Evolutionary conservation across 495 filamentous ascomycete genomes (phyloP), one percentile per base, ranked within the genome.

Genomic region (Tuber aestivum): DNA sequence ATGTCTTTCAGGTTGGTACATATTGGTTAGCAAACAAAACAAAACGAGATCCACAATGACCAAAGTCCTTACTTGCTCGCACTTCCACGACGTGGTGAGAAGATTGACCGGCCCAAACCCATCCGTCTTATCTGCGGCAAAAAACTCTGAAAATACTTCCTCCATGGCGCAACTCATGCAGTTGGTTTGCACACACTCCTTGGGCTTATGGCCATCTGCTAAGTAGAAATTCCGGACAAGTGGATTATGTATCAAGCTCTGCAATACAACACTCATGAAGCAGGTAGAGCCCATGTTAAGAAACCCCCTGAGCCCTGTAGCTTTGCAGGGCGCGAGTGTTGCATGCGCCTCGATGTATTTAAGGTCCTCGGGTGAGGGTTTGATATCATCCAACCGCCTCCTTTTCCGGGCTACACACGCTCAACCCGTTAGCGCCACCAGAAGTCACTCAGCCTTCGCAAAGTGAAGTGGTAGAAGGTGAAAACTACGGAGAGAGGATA

Each of bases 211-310:
- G 1, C 93, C 92, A 79, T 95, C 93, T 27, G 89, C 89, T 8
- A 97, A 89, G 83, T 94, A 97, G 83, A 91, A 97, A 78, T 92
- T 93, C 69, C 90, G 89, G 0, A 97, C 87, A 45, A 94, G 87
- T 1, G 94, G 94, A 82, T 97, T 96, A 84, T 97, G 94, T 42
- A 97, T 87, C 69, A 97, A 87, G 32, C 89, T 91, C 82, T 97
- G 94, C 23, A 97, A 86, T 69, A 97, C 91, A 41, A 97, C 94
- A 77, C 92, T 94, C 87, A 97, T 92, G 83, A 95, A 97, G 85
- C 94, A 97, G 7, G 94, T 97, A 32, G 93, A 92, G 21, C 94
- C 94, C 83, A 96, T 93, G 83, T 97, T 97, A 83, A 93, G 94
- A 50, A 97, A 90, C n/a, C 94, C 94, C 10, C 94, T 90, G 42